phyloP scores from a whole-genome alignment of 2,329 filamentous ascomycete genomes.

The Remersonia thermophila region DNA sequence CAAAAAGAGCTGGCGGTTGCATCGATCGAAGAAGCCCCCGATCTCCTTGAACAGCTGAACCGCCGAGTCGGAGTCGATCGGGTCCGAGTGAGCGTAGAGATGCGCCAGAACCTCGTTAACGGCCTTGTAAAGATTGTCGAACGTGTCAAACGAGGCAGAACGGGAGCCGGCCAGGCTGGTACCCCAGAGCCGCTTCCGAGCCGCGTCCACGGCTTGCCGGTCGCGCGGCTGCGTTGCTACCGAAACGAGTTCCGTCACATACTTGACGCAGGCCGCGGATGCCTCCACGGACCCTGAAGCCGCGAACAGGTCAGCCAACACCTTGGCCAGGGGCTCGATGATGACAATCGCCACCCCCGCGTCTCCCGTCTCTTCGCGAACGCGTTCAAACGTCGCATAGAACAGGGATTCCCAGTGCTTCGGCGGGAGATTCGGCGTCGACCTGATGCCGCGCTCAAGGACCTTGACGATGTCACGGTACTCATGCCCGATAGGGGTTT shows the following conservation, averaged over 20 bases:
- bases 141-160: constrained; percentile 43
- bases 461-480: constrained; percentile 59
- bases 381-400: constrained; percentile 40
- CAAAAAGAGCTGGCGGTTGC: constrained; percentile 36
- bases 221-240: constrained; percentile 45
- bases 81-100: constrained; percentile 34
- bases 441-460: constrained; percentile 47
- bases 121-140: constrained; percentile 53
- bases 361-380: constrained; percentile 53
- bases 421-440: constrained; percentile 35
- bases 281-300: constrained; percentile 12
- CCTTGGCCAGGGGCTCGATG: constrained; percentile 57
- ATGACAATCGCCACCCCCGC: constrained; percentile 52
- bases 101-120: constrained; percentile 38
- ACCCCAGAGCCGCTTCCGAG: constrained; percentile 55
- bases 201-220: constrained; percentile 51
- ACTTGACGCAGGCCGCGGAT: constrained; percentile 22
- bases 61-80: constrained; percentile 23
- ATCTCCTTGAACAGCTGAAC: constrained; percentile 41
- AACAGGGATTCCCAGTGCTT: constrained; percentile 44
- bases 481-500: constrained; percentile 48
- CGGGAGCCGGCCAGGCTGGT: constrained; percentile 30
- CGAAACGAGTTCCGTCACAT: constrained; percentile 31
- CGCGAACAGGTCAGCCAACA: constrained; percentile 29
- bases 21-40: constrained; percentile 38